Evolutionary conservation across 306 rosid species (phyloP), one percentile per base, ranked within the genome.

Genomic region (Inga leiocalycina): DNA sequence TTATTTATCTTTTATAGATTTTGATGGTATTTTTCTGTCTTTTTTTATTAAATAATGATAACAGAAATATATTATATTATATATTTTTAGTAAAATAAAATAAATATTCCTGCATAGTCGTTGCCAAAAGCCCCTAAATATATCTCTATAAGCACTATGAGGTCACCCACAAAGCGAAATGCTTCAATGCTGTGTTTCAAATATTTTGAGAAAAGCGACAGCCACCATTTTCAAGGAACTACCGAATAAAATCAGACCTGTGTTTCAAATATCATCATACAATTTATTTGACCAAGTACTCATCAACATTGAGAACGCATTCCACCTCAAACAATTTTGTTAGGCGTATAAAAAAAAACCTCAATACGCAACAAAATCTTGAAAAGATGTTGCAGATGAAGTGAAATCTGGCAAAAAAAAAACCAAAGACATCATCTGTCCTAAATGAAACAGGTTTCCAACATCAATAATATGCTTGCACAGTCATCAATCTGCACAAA

Each of bases 401-500:
- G 62, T 72, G 76, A 72, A 76, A 76, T 70, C 13, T 27, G 30
- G 30, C 30, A 27, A 27, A 27, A 77, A 81, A 79, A 41, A 56
- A 81, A 81, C 79, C 81, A 80, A 84, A 68, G 72, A 78, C 71
- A 86, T 49, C 70, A 73, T 69, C 48, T 59, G 71, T 73, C n/a
- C 62, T 37, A 52, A 73, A 74, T 75, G 3, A 69, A 81, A 79
- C 24, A 61, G 82, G 11, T 74, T 79, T 76, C 69, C 75, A 41
- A 82, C 79, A 84, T 75, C 79, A 81, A 64, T 54, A 24, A 39
- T 39, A 8, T 41, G 79, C 71, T 84, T 71, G 69, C 84, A 45
- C 35, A 79, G 48, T 81, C 79, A 81, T 56, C 83, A 83, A 85
- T 85, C 82, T 37, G 85, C 89, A 84, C 84, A 75, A 75, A 75